Evolutionary conservation across 2,329 filamentous ascomycete genomes (phyloP).

Genomic region (Fusarium sublunatum): DNA sequence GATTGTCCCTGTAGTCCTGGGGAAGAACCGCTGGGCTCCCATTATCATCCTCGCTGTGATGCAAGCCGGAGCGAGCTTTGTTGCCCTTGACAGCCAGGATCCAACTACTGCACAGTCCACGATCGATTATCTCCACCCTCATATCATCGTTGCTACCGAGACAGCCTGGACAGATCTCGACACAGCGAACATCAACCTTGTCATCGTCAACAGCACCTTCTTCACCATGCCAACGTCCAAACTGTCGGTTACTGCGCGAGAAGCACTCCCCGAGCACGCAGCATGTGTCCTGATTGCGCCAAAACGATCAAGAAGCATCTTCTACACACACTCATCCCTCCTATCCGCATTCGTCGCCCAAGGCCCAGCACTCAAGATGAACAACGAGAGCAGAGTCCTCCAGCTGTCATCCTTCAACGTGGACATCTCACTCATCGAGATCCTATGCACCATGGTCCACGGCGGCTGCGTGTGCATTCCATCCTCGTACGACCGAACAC

Average conservation of each 20-base stretch:
- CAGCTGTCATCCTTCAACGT: constrained; percentile 67
- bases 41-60: constrained; percentile 76
- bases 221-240: constrained; percentile 52
- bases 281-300: constrained; percentile 73
- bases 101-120: constrained; percentile 55
- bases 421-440: constrained; percentile 64
- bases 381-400: constrained; percentile 64
- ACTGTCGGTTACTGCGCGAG: constrained; percentile 45
- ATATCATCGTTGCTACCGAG: constrained; percentile 59
- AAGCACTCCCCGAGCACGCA: constrained; percentile 57
- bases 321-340: constrained; percentile 70
- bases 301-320: constrained; percentile 67
- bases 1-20: constrained; percentile 73
- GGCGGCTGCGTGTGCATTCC: constrained; percentile 72
- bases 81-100: constrained; percentile 61
- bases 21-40: constrained; percentile 76
- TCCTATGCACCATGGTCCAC: constrained; percentile 62
- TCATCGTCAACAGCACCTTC: constrained; percentile 57
- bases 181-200: constrained; percentile 54
- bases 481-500: constrained; percentile 59
- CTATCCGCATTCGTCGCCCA: constrained; percentile 66
- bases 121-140: constrained; percentile 57
- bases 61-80: constrained; percentile 66
- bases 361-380: constrained; percentile 61
- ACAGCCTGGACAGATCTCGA: constrained; percentile 54